These are phyloP conservation scores for Penicillium sp. DNA, from an alignment of 2,329 filamentous ascomycete genomes.

Conservation along the genomic window DNA sequence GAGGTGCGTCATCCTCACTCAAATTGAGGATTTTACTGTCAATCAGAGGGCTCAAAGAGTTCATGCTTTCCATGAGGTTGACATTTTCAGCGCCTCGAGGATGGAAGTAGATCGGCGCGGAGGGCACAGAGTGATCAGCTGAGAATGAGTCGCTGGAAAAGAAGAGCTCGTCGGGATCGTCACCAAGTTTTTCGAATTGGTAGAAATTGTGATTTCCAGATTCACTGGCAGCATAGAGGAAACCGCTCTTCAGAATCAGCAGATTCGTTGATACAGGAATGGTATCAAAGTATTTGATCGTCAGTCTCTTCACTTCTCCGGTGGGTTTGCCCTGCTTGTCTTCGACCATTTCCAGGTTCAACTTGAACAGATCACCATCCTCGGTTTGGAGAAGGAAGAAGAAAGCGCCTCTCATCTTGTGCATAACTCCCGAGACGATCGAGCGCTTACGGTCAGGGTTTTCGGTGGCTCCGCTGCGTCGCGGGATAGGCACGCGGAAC, in stretches of 20 bases:
- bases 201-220: conserved; percentile 94
- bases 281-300: conserved; percentile 98
- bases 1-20: conserved; percentile 87
- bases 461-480: conserved; percentile 82
- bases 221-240: conserved; percentile 88
- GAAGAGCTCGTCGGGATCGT: conserved; percentile 87
- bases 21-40: conserved; percentile 91
- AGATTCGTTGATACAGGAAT: conserved; percentile 84
- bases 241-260: conserved; percentile 92
- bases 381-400: conserved; percentile 96
- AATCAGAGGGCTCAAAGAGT: conserved; percentile 86
- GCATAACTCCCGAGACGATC: conserved; percentile 91
- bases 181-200: conserved; percentile 94
- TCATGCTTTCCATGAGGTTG: conserved; percentile 77
- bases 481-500: conserved; percentile 84
- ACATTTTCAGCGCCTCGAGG: conserved; percentile 78
- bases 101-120: conserved; percentile 80
- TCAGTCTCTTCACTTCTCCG: conserved; percentile 77
- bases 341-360: conserved; percentile 87
- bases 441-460: conserved; percentile 86
- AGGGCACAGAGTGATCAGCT: conserved; percentile 68
- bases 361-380: conserved; percentile 97
- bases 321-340: conserved; percentile 74
- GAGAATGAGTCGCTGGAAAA: conserved; percentile 82
- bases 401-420: conserved; percentile 93